A percentile compares a stretch with the other conserved stretches of the same genome.
Conservation (phyloP, 1,139 yeast species). For the Kurtzmaniella quercitrusa region DNA sequence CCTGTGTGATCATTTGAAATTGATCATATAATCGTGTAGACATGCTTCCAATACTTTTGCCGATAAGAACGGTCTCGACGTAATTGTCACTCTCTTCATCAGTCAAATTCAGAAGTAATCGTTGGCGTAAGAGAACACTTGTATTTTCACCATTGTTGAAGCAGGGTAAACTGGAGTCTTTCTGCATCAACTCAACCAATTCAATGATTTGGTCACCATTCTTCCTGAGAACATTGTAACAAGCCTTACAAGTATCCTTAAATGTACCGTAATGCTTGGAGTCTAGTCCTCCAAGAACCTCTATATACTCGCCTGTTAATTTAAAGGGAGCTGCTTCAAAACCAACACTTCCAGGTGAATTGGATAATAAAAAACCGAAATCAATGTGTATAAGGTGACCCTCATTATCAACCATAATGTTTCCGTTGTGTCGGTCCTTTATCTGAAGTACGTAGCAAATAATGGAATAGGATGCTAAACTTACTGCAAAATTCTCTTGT, state of each 20-base stretch:
- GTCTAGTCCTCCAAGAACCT: conserved; percentile 74
- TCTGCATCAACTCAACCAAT: conserved; percentile 90
- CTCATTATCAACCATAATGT: conserved; percentile 87
- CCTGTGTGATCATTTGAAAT: conserved; percentile 90
- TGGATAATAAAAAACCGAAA: conserved; percentile 87
- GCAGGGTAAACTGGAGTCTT: conserved; percentile 85
- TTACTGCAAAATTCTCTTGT: conserved; percentile 75
- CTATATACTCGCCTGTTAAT: conserved; percentile 81
- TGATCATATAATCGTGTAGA: conserved; percentile 93
- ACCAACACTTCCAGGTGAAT: conserved; percentile 94
- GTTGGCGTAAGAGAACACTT: conserved; percentile 67
- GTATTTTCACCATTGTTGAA: conserved; percentile 85
- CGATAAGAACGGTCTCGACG: conserved; percentile 71
- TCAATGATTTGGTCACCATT: conserved; percentile 69
- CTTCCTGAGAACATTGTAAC: conserved; percentile 68
- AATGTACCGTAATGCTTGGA: conserved; percentile 57
- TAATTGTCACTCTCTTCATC: conserved; percentile 73
- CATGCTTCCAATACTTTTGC: conserved; percentile 79
- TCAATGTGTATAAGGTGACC: conserved; percentile 96
- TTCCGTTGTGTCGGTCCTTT: conserved; percentile 95
- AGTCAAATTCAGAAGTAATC: conserved; percentile 71
- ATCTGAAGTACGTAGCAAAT: conserved; percentile 86
- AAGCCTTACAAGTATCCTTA: conserved; percentile 57
- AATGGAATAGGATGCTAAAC: conserved; percentile 85
- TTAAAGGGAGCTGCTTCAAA: conserved; percentile 98